Evolutionary conservation across 805 yeast species (phyloP).

Genomic region (Schwanniomyces yamadae): DNA sequence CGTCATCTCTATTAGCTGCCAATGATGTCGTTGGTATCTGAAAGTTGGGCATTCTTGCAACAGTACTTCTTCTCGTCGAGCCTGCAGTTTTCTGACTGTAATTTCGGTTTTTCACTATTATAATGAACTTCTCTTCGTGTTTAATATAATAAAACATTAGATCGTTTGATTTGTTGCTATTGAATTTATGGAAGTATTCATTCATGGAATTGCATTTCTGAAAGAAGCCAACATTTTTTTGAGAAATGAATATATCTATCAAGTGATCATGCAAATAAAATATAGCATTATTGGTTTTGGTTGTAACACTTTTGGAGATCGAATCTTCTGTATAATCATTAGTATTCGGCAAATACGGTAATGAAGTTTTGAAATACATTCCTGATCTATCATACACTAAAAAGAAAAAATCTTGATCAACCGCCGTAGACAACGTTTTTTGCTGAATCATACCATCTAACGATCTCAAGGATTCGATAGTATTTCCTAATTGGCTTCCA

Average conservation of each 20-base stretch:
- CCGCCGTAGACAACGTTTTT: slow-evolving; percentile 8
- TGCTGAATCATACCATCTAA: slow-evolving; percentile 14
- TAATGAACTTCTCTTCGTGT: slow-evolving; percentile 27
- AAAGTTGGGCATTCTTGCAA: slow-evolving; percentile 5
- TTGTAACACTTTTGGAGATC: slow-evolving; percentile 6
- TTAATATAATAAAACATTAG: slow-evolving; percentile 43
- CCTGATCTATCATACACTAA: slow-evolving; percentile 29
- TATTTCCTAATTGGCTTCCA: slow-evolving; percentile 23
- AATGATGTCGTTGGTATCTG: not conserved
- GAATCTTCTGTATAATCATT: not conserved
- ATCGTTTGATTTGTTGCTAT: slow-evolving; percentile 34
- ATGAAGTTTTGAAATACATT: slow-evolving; percentile 30
- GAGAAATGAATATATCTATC: slow-evolving; percentile 27
- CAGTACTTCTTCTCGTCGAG: slow-evolving; percentile 11
- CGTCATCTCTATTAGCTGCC: slow-evolving; percentile 8
- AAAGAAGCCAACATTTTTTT: slow-evolving; percentile 23
- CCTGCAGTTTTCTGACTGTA: slow-evolving; percentile 14
- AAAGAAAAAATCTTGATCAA: slow-evolving; percentile 38
- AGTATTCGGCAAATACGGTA: slow-evolving; percentile 31
- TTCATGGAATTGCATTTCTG: slow-evolving; percentile 14
- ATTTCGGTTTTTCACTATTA: slow-evolving; percentile 35
- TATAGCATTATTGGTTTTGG: slow-evolving; percentile 26
- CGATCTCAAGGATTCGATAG: slow-evolving; percentile 29
- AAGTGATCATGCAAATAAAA: slow-evolving; percentile 41
- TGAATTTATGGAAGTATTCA: slow-evolving; percentile 43